phyloP scores from a whole-genome alignment of 2,329 filamentous ascomycete genomes.

The Sporothrix globosa region DNA sequence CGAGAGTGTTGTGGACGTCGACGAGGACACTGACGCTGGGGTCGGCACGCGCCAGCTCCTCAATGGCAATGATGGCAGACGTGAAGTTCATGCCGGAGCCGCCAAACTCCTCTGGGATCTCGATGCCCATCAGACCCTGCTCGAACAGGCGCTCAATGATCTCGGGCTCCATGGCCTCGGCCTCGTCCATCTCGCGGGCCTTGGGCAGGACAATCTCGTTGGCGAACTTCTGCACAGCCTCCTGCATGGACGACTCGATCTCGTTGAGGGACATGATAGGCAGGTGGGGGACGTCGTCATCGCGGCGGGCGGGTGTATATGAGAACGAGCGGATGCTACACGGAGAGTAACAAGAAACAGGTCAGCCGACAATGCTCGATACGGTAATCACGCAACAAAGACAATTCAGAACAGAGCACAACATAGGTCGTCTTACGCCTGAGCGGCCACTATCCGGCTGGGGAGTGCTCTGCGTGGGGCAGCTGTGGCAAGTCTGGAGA shows the following conservation, averaged over 20 bases:
- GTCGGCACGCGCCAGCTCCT: constrained; percentile 92
- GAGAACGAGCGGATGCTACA: constrained; percentile 59
- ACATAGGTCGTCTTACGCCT: constrained; percentile 26
- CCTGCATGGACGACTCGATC: constrained; percentile 84
- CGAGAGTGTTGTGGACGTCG: constrained; percentile 97
- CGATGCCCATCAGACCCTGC: constrained; percentile 94
- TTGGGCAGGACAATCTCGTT: constrained; percentile 85
- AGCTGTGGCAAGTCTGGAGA: constrained; percentile 30
- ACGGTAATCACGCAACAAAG: neutral
- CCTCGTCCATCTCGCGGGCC: constrained; percentile 96
- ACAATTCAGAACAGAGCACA: neutral
- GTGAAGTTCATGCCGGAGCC: constrained; percentile 99
- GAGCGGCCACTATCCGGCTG: constrained; percentile 22
- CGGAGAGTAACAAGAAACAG: neutral
- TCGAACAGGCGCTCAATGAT: constrained; percentile 94
- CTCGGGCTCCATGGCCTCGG: constrained; percentile 85
- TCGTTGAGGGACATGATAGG: constrained; percentile 93
- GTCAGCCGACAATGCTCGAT: neutral
- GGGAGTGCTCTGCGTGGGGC: constrained; percentile 27
- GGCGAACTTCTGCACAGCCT: constrained; percentile 88
- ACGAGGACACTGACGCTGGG: constrained; percentile 93
- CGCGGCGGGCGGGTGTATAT: constrained; percentile 58
- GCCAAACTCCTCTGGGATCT: constrained; percentile 96
- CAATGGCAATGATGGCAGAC: constrained; percentile 90
- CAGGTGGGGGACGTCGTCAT: constrained; percentile 83